Conservation (phyloP, 208 protist genomes). For the Histomonas meleagridis region DNA sequence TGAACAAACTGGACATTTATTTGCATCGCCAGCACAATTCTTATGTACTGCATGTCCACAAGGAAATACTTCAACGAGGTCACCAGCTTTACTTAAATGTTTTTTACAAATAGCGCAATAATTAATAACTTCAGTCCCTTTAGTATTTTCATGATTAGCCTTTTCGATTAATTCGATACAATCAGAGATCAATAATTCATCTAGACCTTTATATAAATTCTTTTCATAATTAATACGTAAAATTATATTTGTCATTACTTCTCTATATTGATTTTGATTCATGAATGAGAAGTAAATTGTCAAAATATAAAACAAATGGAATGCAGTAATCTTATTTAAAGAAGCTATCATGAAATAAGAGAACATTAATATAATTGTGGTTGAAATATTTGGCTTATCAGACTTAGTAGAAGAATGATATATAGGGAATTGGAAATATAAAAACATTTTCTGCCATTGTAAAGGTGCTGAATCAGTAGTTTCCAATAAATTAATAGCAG, state of each 20-base stretch:
- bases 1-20: not conserved
- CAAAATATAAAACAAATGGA: not conserved
- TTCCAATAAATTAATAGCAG: too few species aligned
- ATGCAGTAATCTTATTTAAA: not conserved
- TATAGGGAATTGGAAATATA: too few species aligned
- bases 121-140: not conserved
- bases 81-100: not conserved
- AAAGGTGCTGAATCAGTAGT: too few species aligned
- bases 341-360: not conserved
- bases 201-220: not conserved
- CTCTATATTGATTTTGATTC: not conserved
- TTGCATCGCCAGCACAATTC: not conserved
- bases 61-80: not conserved
- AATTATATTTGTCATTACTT: not conserved
- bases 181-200: not conserved
- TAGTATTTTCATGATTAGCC: not conserved
- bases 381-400: too few species aligned
- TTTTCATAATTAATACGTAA: not conserved
- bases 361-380: not conserved
- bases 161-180: not conserved
- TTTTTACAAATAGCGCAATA: not conserved
- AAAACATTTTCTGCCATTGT: too few species aligned
- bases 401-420: too few species aligned
- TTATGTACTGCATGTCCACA: not conserved
- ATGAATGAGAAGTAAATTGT: not conserved